phyloP scores from a whole-genome alignment of 352 stramenopile genomes.

The Phytophthora pluvialis region DNA sequence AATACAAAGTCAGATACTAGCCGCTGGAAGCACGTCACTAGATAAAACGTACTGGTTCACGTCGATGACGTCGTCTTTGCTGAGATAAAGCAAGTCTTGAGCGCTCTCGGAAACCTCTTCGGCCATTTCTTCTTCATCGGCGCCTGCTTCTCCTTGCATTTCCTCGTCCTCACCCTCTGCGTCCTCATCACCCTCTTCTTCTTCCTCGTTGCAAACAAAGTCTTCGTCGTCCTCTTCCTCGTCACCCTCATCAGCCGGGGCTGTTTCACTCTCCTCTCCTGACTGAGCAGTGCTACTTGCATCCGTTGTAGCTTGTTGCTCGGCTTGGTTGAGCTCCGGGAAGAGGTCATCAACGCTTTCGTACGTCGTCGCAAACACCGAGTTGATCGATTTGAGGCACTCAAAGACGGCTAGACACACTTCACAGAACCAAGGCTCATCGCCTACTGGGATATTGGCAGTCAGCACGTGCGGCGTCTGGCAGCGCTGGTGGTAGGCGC shows the following conservation, averaged over 20 bases:
- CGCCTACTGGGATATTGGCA: conserved; percentile 63
- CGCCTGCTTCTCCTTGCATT: neutral
- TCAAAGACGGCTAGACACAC: conserved; percentile 82
- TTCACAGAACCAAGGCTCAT: conserved; percentile 83
- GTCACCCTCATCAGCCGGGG: conserved; percentile 35
- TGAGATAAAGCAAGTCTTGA: conserved; percentile 57
- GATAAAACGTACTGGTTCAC: conserved; percentile 46
- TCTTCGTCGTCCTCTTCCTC: conserved; percentile 67
- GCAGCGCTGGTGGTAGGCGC: conserved; percentile 84
- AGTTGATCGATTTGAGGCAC: conserved; percentile 82
- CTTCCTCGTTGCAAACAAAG: conserved; percentile 42
- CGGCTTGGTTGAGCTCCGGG: conserved; percentile 46
- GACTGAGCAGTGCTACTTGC: conserved; percentile 28
- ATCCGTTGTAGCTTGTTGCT: conserved; percentile 35
- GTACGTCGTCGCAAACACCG: conserved; percentile 73
- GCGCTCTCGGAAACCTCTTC: conserved; percentile 42
- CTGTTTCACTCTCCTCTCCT: conserved; percentile 22
- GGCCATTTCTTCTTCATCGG: conserved; percentile 32
- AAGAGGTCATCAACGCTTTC: conserved; percentile 64
- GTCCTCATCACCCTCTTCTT: conserved; percentile 35
- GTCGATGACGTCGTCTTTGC: conserved; percentile 60
- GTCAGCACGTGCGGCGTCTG: conserved; percentile 68
- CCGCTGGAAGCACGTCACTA: neutral
- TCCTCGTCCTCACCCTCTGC: conserved; percentile 26
- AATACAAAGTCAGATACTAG: conserved; percentile 16